phyloP scores from a whole-genome alignment of 176 grass and related monocot genomes.

The Otatea glauca region DNA sequence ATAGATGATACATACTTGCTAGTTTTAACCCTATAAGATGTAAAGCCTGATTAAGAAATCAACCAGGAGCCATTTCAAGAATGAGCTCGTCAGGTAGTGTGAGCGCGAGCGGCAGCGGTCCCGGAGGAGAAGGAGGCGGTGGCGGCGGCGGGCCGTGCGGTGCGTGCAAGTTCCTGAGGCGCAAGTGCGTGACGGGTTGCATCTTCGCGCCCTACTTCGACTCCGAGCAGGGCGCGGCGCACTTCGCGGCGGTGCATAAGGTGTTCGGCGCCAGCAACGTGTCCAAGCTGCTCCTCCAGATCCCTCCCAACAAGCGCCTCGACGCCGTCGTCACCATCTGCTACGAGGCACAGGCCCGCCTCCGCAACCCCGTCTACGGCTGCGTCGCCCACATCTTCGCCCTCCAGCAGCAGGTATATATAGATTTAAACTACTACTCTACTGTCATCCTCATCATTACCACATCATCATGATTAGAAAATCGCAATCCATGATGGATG shows the following conservation, averaged over 20 bases:
- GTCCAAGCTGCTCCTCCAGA: constrained; percentile 69
- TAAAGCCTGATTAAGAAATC: background rate
- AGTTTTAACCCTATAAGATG: background rate
- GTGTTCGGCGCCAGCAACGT: constrained; percentile 98
- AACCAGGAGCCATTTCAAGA: constrained; percentile 1
- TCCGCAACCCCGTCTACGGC: constrained; percentile 68
- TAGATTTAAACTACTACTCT: background rate
- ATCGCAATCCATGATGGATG: background rate
- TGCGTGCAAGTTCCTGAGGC: constrained; percentile 92
- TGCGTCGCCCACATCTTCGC: constrained; percentile 68
- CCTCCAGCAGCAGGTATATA: constrained; percentile 64
- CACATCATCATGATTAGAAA: background rate
- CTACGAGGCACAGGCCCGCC: constrained; percentile 74
- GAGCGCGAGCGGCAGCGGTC: background rate
- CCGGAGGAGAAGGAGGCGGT: constrained; percentile 17
- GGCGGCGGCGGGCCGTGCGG: constrained; percentile 58
- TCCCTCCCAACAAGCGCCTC: constrained; percentile 56
- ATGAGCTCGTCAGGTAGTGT: constrained; percentile 36
- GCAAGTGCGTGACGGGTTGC: constrained; percentile 64
- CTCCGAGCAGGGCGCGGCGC: constrained; percentile 43
- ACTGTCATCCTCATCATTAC: background rate
- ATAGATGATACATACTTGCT: background rate
- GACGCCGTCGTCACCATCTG: constrained; percentile 63
- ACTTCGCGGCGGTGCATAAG: constrained; percentile 80
- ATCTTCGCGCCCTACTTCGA: constrained; percentile 63